phyloP scores from a whole-genome alignment of 352 stramenopile species.

The Pythium sukuiense region DNA sequence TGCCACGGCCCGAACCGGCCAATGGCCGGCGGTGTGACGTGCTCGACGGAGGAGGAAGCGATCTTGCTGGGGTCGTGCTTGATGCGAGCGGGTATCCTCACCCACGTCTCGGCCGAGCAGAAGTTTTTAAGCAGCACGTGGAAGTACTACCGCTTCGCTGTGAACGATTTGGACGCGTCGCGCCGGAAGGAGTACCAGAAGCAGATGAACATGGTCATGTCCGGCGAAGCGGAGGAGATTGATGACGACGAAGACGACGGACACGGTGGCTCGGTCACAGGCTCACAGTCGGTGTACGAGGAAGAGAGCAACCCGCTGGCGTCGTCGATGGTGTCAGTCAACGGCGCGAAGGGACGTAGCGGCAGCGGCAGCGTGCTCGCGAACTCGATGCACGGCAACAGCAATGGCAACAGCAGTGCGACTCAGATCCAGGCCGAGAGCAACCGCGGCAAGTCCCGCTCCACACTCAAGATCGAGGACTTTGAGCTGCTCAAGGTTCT shows the following conservation, averaged over 20 bases:
- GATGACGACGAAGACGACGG: constrained; percentile 71
- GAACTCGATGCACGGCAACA: neutral
- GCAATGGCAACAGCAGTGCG: constrained; percentile 3
- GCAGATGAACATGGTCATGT: constrained; percentile 67
- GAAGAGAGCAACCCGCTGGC: constrained; percentile 43
- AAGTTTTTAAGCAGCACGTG: constrained; percentile 81
- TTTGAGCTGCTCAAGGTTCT: constrained; percentile 88
- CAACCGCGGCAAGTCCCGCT: constrained; percentile 71
- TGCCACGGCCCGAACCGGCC: constrained; percentile 82
- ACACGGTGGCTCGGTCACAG: constrained; percentile 56
- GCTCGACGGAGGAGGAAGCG: constrained; percentile 81
- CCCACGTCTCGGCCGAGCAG: constrained; percentile 69
- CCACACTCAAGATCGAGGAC: constrained; percentile 81
- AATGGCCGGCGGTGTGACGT: constrained; percentile 84
- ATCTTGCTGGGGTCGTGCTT: constrained; percentile 72
- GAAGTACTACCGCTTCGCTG: constrained; percentile 88
- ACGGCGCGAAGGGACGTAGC: constrained; percentile 18
- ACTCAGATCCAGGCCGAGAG: constrained; percentile 23
- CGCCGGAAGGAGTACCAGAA: constrained; percentile 48
- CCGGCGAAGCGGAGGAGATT: constrained; percentile 72
- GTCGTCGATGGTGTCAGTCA: constrained; percentile 32
- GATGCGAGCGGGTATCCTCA: constrained; percentile 66
- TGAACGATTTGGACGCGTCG: constrained; percentile 66
- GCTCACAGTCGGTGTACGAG: constrained; percentile 51
- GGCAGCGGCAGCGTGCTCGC: constrained; percentile 26